Percentiles rank a stretch among this genome's conserved stretches.
Evolutionary conservation across 1,139 yeast genomes (phyloP).

Genomic region (Debaryomycetaceae sp.): DNA sequence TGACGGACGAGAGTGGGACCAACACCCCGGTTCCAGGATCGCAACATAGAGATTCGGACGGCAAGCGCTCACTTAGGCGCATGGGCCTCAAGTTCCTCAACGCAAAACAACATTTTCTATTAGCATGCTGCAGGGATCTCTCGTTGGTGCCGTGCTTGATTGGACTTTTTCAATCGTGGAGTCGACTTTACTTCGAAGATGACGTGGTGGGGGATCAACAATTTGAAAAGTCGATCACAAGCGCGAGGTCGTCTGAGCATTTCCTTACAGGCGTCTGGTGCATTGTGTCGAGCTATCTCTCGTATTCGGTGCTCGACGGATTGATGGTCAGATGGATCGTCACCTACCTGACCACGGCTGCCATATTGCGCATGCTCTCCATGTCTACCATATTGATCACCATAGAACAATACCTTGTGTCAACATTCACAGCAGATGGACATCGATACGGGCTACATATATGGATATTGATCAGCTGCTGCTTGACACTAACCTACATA

Average conservation of each 20-base stretch:
- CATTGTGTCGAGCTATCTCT: constrained; percentile 77
- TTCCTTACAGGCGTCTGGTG: constrained; percentile 78
- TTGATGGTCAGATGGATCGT: constrained; percentile 93
- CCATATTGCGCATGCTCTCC: constrained; percentile 78
- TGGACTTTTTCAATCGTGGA: constrained; percentile 56
- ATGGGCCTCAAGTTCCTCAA: constrained; percentile 66
- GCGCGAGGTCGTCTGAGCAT: constrained; percentile 67
- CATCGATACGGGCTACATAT: constrained; percentile 71
- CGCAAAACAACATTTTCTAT: constrained; percentile 71
- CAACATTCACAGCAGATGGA: constrained; percentile 52
- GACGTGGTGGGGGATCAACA: constrained; percentile 18
- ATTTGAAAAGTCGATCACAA: constrained; percentile 28
- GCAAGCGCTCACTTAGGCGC: constrained; percentile 38
- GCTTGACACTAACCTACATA: constrained; percentile 77
- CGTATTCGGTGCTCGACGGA: constrained; percentile 83
- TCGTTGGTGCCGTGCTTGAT: constrained; percentile 63
- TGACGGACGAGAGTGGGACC: background rate
- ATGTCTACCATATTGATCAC: constrained; percentile 73
- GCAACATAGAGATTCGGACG: constrained; percentile 7
- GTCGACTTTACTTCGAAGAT: constrained; percentile 35
- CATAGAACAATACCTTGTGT: constrained; percentile 63
- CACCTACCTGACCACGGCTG: constrained; percentile 83
- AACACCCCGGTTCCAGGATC: constrained; percentile 1
- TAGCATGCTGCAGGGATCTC: constrained; percentile 70
- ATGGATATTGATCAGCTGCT: constrained; percentile 87